phyloP scores from a whole-genome alignment of 805 yeast species.

The Babjeviella inositovora region DNA sequence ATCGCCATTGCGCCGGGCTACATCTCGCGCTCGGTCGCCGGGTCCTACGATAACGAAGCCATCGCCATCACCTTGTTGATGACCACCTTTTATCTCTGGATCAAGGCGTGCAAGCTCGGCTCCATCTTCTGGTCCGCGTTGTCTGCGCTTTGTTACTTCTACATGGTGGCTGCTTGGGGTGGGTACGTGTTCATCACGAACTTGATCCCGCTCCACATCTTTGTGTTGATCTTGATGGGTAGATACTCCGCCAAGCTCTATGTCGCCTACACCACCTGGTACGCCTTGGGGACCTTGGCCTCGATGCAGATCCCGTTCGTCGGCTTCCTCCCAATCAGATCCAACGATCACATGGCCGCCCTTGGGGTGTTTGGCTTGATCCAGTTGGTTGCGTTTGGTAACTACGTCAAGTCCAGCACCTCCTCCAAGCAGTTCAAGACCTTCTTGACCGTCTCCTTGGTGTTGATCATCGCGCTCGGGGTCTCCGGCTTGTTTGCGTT shows the following conservation, averaged over 20 bases:
- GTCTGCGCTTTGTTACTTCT: constrained; percentile 83
- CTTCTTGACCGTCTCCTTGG: constrained; percentile 44
- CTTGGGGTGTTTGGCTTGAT: constrained; percentile 92
- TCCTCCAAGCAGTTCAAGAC: constrained; percentile 60
- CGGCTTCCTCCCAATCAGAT: constrained; percentile 91
- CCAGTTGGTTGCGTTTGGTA: constrained; percentile 80
- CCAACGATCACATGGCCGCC: constrained; percentile 97
- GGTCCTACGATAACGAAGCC: constrained; percentile 97
- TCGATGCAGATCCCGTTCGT: constrained; percentile 99
- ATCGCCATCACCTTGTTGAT: constrained; percentile 91
- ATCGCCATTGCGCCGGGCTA: constrained; percentile 98
- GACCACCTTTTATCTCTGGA: constrained; percentile 94
- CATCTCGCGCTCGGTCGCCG: constrained; percentile 96
- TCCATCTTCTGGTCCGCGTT: constrained; percentile 71
- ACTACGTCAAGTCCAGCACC: constrained; percentile 61
- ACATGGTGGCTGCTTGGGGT: constrained; percentile 99
- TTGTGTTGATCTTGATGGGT: constrained; percentile 85
- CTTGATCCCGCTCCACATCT: constrained; percentile 89
- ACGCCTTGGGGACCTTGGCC: constrained; percentile 90
- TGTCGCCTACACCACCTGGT: constrained; percentile 93
- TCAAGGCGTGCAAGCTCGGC: constrained; percentile 84
- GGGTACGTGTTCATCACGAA: constrained; percentile 98
- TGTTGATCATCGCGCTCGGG: constrained; percentile 43
- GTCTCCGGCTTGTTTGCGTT: constrained; percentile 57
- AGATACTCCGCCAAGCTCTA: constrained; percentile 74